Evolutionary conservation across 495 filamentous ascomycete genomes (phyloP).

Genomic region (Bryoglossum gracile): DNA sequence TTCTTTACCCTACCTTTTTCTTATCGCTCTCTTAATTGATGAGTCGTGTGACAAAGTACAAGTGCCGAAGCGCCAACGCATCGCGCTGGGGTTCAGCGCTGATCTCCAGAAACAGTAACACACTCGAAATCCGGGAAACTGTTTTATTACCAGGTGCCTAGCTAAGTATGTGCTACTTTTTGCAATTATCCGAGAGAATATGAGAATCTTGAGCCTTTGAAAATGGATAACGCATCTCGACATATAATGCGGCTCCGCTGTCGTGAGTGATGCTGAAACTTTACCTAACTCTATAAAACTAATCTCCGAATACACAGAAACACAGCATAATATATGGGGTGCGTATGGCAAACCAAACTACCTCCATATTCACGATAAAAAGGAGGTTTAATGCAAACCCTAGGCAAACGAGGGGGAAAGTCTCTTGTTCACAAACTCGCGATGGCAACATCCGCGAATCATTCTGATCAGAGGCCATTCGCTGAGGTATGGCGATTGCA

Average conservation of each 20-base stretch:
- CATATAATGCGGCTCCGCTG: not conserved
- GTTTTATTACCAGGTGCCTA: too few relatives aligned
- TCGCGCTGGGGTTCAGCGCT: too few relatives aligned
- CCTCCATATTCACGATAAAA: not conserved
- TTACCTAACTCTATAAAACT: not conserved
- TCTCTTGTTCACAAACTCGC: not conserved
- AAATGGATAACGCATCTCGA: too few relatives aligned
- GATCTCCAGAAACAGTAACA: too few relatives aligned
- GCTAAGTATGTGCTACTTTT: too few relatives aligned
- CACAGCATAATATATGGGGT: not conserved
- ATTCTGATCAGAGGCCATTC: not conserved
- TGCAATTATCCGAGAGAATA: too few relatives aligned
- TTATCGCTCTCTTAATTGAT: too few relatives aligned
- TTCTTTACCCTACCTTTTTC: too few relatives aligned
- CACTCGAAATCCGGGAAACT: too few relatives aligned
- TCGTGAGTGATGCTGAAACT: not conserved
- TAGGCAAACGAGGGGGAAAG: not conserved
- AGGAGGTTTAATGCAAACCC: not conserved
- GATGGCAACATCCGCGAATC: not conserved
- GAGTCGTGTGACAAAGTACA: too few relatives aligned
- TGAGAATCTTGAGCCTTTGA: too few relatives aligned
- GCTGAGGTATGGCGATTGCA: not conserved
- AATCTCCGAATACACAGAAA: not conserved
- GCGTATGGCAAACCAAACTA: not conserved
- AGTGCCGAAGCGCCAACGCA: too few relatives aligned